Percentiles rank a stretch among this genome's conserved stretches.
These are phyloP conservation scores for Neofusicoccum laricinum DNA, from an alignment of 2,329 filamentous ascomycete species.

Conservation along the genomic window DNA sequence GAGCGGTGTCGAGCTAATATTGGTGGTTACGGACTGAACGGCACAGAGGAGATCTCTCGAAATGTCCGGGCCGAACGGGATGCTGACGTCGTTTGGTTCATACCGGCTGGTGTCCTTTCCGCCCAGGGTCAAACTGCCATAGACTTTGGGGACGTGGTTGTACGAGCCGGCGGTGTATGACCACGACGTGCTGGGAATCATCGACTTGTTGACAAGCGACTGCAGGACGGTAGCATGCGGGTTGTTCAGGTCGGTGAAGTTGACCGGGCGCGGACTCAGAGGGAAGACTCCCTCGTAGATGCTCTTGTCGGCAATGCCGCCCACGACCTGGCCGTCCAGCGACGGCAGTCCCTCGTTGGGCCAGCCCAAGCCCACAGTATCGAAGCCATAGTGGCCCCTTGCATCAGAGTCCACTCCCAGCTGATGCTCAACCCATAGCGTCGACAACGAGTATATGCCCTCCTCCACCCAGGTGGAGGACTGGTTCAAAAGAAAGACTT, in stretches of 20 bases:
- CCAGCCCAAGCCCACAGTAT: slow-evolving; percentile 33
- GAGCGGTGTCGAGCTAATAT: slow-evolving; percentile 30
- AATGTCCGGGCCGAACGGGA: slow-evolving; percentile 27
- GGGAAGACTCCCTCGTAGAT: slow-evolving; percentile 41
- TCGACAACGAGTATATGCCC: slow-evolving; percentile 32
- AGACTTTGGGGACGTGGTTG: slow-evolving; percentile 26
- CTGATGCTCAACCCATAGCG: slow-evolving; percentile 23
- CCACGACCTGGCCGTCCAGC: slow-evolving; percentile 35
- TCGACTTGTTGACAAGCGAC: slow-evolving; percentile 26
- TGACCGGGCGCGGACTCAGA: slow-evolving; percentile 34
- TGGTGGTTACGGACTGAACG: slow-evolving; percentile 26
- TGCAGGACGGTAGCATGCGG: slow-evolving; percentile 31
- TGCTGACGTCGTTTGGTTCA: slow-evolving; percentile 25
- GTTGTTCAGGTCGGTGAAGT: slow-evolving; percentile 38
- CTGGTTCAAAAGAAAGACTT: slow-evolving; percentile 29
- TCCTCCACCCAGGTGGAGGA: slow-evolving; percentile 32
- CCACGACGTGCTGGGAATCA: slow-evolving; percentile 38
- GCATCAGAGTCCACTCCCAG: slow-evolving; percentile 28
- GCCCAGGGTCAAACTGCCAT: slow-evolving; percentile 36
- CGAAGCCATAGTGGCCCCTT: slow-evolving; percentile 33
- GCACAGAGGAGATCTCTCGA: slow-evolving; percentile 28
- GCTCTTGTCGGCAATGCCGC: slow-evolving; percentile 31
- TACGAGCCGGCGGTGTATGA: slow-evolving; percentile 42
- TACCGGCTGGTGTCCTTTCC: slow-evolving; percentile 38
- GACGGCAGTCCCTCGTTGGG: slow-evolving; percentile 23